These are phyloP conservation scores for Dictyophora rubrovolvata DNA, from an alignment of 768 basidiomycete species.

Conservation along the genomic window DNA sequence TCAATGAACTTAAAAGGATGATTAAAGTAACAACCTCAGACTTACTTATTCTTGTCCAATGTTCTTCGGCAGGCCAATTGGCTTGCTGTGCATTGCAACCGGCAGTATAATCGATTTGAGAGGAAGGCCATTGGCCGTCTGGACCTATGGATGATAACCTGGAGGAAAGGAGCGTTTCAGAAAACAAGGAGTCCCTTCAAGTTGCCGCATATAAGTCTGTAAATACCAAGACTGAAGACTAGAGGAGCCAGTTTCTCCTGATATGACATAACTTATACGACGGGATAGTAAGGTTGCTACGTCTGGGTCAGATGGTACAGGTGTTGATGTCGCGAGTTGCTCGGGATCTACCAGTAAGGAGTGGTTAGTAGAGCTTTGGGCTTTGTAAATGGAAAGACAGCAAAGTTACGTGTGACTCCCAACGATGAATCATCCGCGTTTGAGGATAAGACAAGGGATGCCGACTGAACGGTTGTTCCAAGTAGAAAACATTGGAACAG, in stretches of 20 bases:
- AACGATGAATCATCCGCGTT: background rate
- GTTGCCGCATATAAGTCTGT: background rate
- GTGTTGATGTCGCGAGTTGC: background rate
- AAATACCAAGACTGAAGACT: background rate
- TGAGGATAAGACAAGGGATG: background rate
- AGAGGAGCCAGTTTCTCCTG: background rate
- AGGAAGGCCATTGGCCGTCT: slow-evolving; percentile 41
- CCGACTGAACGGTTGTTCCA: background rate
- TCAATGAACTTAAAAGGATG: background rate
- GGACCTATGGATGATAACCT: slow-evolving; percentile 41
- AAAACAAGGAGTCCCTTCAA: background rate
- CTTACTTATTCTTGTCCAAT: slow-evolving; percentile 31
- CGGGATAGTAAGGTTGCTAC: background rate
- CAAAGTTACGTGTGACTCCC: background rate
- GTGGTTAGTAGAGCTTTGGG: background rate
- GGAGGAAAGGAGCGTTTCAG: background rate
- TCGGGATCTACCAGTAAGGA: background rate
- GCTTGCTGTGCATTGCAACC: slow-evolving; percentile 54
- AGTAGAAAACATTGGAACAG: background rate
- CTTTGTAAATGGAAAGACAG: background rate
- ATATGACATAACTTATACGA: background rate
- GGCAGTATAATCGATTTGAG: slow-evolving; percentile 47
- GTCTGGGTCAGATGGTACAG: background rate
- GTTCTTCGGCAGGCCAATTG: slow-evolving; percentile 58
- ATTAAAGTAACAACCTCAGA: background rate